Conservation (phyloP, 2,329 filamentous ascomycete genomes). For the Fusarium palustre region DNA sequence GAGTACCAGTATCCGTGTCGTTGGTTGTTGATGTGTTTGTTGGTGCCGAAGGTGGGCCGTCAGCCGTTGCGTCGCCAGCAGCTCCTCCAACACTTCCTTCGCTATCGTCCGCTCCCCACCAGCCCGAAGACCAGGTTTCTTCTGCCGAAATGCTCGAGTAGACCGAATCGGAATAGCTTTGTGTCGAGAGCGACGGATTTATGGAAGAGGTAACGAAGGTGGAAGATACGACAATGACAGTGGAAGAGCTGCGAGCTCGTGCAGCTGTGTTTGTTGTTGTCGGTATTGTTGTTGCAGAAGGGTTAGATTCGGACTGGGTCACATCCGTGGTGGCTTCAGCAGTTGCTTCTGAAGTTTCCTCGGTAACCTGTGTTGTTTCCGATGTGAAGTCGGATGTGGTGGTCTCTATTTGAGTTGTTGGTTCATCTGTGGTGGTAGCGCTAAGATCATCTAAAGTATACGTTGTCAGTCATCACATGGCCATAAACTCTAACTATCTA, state of each 20-base stretch:
- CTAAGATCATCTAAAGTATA: conserved; percentile 32
- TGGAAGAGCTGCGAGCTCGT: conserved; percentile 34
- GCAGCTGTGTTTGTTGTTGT: conserved; percentile 23
- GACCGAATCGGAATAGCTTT: conserved; percentile 38
- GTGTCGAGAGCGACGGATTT: conserved; percentile 26
- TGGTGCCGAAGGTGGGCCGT: conserved; percentile 38
- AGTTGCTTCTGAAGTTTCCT: conserved; percentile 26
- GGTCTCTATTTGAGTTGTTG: conserved; percentile 34
- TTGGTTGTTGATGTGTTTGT: conserved; percentile 38
- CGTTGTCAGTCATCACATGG: conserved; percentile 32
- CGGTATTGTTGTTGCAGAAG: conserved; percentile 28
- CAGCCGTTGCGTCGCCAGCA: conserved; percentile 33
- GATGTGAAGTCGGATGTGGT: conserved; percentile 34
- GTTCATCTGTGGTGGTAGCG: conserved; percentile 33
- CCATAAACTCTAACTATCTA: conserved; percentile 19
- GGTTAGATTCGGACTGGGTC: conserved; percentile 13
- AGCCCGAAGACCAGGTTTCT: conserved; percentile 41
- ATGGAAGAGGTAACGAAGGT: conserved; percentile 37
- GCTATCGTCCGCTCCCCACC: conserved; percentile 34
- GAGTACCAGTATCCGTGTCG: conserved; percentile 36
- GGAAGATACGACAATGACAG: conserved; percentile 36
- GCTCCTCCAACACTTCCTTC: conserved; percentile 22
- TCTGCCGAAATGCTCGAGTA: conserved; percentile 44
- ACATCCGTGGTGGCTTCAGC: conserved; percentile 28
- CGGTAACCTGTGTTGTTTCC: conserved; percentile 16